Evolutionary conservation across 148 eudicot species (phyloP).

Genomic region (Talinum fruticosum): DNA sequence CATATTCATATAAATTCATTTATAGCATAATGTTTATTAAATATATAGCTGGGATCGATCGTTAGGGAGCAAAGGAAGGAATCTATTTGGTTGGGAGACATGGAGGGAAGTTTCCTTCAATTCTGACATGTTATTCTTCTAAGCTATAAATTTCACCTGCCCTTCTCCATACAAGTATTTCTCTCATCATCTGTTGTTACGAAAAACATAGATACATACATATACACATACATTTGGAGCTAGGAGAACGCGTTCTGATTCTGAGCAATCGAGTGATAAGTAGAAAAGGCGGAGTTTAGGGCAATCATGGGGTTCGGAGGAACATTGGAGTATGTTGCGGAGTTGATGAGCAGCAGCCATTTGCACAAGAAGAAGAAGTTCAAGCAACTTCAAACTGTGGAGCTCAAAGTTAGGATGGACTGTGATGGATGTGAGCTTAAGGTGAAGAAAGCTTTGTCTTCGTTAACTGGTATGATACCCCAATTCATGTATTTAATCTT

Average conservation of each 20-base stretch:
- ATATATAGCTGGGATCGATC: not conserved
- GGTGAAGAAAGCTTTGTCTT: slow-evolving; percentile 67
- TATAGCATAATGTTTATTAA: not conserved
- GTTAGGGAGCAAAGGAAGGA: slow-evolving; percentile 30
- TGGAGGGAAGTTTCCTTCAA: slow-evolving; percentile 23
- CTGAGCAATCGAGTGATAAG: not conserved
- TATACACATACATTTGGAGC: not conserved
- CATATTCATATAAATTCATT: not conserved
- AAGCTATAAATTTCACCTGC: slow-evolving; percentile 24
- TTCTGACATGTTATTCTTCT: slow-evolving; percentile 2
- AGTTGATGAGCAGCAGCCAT: slow-evolving; percentile 47
- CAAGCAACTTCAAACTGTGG: slow-evolving; percentile 68
- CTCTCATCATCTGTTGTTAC: not conserved
- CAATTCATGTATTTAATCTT: not conserved
- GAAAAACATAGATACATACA: not conserved
- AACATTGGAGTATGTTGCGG: slow-evolving; percentile 68
- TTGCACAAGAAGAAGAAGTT: slow-evolving; percentile 56
- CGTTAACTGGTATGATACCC: slow-evolving; percentile 46
- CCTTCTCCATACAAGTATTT: slow-evolving; percentile 8
- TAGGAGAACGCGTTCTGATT: not conserved
- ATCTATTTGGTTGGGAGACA: slow-evolving; percentile 27
- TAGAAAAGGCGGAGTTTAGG: not conserved
- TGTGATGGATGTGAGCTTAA: slow-evolving; percentile 91
- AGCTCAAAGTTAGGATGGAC: slow-evolving; percentile 83
- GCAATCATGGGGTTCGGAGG: slow-evolving; percentile 62